These are phyloP conservation scores for Daldinia grandis DNA, from an alignment of 495 filamentous ascomycete genomes.

Conservation along the genomic window DNA sequence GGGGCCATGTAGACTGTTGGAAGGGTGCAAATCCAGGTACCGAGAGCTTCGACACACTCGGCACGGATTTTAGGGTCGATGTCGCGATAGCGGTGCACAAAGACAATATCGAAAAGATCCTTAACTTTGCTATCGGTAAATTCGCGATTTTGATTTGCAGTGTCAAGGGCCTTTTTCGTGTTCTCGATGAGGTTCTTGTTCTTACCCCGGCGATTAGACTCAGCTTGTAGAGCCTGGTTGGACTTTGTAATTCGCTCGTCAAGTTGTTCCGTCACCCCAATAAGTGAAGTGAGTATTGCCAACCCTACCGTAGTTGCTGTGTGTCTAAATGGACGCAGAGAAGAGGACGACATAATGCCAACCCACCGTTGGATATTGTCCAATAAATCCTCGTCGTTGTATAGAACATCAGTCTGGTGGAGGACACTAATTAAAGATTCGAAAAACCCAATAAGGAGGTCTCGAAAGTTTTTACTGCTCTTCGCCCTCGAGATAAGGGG, in stretches of 20 bases:
- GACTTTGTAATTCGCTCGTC: slow-evolving; percentile 71
- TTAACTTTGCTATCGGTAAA: slow-evolving; percentile 72
- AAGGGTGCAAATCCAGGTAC: slow-evolving; percentile 83
- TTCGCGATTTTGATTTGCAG: slow-evolving; percentile 70
- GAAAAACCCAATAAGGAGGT: slow-evolving; percentile 80
- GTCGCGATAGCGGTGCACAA: slow-evolving; percentile 94
- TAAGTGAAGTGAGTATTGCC: slow-evolving; percentile 74
- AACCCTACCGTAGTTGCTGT: slow-evolving; percentile 85
- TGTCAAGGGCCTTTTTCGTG: slow-evolving; percentile 68
- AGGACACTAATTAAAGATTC: slow-evolving; percentile 74
- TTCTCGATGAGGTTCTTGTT: slow-evolving; percentile 69
- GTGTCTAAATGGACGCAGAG: slow-evolving; percentile 87
- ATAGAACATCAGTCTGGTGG: slow-evolving; percentile 77
- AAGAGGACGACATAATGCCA: slow-evolving; percentile 81
- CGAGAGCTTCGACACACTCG: slow-evolving; percentile 84
- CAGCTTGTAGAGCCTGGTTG: slow-evolving; percentile 82
- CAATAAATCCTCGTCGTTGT: slow-evolving; percentile 75
- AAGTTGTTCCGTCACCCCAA: slow-evolving; percentile 74
- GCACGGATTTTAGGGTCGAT: slow-evolving; percentile 85
- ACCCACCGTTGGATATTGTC: slow-evolving; percentile 90
- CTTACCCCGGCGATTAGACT: slow-evolving; percentile 75
- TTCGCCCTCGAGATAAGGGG: slow-evolving; percentile 87
- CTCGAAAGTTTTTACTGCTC: slow-evolving; percentile 74
- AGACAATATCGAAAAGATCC: slow-evolving; percentile 87
- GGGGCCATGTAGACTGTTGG: slow-evolving; percentile 89